Base-by-base conservation (phyloP, 2,329 filamentous ascomycete species). In the Microsporum canis region DNA sequence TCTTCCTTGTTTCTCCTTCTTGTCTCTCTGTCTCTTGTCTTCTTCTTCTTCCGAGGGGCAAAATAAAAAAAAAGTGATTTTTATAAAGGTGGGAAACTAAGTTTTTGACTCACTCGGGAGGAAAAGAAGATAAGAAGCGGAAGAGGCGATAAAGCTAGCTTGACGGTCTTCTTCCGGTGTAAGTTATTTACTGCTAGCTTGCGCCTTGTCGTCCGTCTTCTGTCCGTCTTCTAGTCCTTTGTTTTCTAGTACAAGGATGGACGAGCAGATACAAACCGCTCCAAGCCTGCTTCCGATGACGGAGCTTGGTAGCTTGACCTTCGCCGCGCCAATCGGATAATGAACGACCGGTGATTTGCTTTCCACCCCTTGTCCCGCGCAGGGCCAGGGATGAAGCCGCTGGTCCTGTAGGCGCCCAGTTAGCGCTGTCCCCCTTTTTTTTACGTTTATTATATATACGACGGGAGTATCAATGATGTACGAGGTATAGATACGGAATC, bases 81-180 rank as follows among this genome's bases (percentile, higher is more conserved):
- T 65, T 68, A 58, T 49, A 49, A 23, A 61, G 57, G 58, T 34
- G 49, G 59, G 58, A 63, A 61, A 55, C 55, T 61, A 57, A 61
- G 58, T 57, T 49, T 55, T 53, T 62, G 55, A 41, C 29, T 57
- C 55, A 57, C 55, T 33, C 34, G n/a, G 27, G 12, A 27, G 14
- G 29, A 27, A n/a, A 27, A 3, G 29, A 27, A 47, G 10, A 47
- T 23, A 33, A 51, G 10, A 51, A 27, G 45, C 17, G 27, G 31
- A 6, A 2, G 7, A 33, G 12, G 23, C 17, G 51, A 55, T 55
- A 55, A 36, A 12, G 51, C 6, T 2, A 17, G 17, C 12, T 36
- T 36, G 34, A 5, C 34, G 34, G 34, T 36, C 34, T 36, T 43
- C n/a, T 14, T 12, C 6, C 39, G 7, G 39, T 36, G 34, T 36